These are phyloP conservation scores for Mycena indigotica DNA, from an alignment of 768 basidiomycete genomes.

Conservation along the genomic window DNA sequence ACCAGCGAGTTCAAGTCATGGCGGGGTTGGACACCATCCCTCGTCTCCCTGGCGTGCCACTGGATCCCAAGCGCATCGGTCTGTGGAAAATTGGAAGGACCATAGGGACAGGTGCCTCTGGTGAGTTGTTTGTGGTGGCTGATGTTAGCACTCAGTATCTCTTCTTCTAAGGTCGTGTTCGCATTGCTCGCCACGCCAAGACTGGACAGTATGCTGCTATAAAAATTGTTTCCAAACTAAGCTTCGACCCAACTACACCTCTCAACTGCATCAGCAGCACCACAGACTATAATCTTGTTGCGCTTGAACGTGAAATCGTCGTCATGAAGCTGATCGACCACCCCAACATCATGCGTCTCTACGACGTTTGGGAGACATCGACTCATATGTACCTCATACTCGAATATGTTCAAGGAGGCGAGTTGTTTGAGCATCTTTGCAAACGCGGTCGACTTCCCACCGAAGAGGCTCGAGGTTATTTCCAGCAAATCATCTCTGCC, in stretches of 20 bases:
- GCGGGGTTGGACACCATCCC: slow-evolving; percentile 26
- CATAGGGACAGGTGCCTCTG: slow-evolving; percentile 81
- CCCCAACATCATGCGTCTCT: slow-evolving; percentile 90
- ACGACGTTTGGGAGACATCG: slow-evolving; percentile 96
- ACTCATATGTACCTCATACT: slow-evolving; percentile 87
- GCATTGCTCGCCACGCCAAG: slow-evolving; percentile 84
- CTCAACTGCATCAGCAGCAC: slow-evolving; percentile 70
- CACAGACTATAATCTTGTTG: slow-evolving; percentile 74
- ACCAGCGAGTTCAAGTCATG: no score
- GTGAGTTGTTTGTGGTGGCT: no score
- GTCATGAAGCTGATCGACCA: slow-evolving; percentile 98
- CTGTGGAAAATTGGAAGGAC: slow-evolving; percentile 83
- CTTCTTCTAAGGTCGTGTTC: slow-evolving; percentile 91
- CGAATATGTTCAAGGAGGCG: slow-evolving; percentile 93
- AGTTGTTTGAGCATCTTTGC: slow-evolving; percentile 92
- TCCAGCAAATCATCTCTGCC: slow-evolving; percentile 90
- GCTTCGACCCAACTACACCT: slow-evolving; percentile 67
- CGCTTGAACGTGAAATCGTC: slow-evolving; percentile 91
- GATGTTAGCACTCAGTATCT: no score
- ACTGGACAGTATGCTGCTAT: slow-evolving; percentile 90
- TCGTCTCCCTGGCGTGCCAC: slow-evolving; percentile 26
- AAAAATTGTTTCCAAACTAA: slow-evolving; percentile 87
- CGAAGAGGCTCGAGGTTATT: slow-evolving; percentile 79
- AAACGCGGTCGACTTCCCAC: slow-evolving; percentile 70
- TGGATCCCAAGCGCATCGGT: slow-evolving; percentile 71